phyloP scores from a whole-genome alignment of 2,329 filamentous ascomycete species.

The Apiospora koreana region DNA sequence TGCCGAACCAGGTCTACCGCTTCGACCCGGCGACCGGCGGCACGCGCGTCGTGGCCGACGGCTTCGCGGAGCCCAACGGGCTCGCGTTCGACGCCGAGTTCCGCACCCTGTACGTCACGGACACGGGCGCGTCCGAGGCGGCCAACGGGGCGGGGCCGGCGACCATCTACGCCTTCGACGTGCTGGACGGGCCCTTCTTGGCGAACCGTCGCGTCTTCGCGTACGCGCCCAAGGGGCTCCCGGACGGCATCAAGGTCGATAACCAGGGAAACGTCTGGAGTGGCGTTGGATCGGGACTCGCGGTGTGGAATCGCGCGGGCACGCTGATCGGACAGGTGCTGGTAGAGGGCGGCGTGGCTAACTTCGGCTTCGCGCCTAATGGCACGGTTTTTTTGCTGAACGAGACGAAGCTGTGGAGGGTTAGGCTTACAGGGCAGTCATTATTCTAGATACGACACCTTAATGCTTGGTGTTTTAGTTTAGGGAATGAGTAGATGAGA shows the following conservation, averaged over 20 bases:
- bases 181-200: conserved; percentile 13
- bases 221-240: conserved; percentile 15
- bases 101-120: background rate
- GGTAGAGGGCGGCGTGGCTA: conserved; percentile 13
- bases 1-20: conserved; percentile 12
- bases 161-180: conserved; percentile 16
- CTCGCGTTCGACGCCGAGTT: conserved; percentile 3
- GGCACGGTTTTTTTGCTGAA: conserved; percentile 15
- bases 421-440: conserved; percentile 1
- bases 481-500: background rate
- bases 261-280: conserved; percentile 17
- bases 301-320: conserved; percentile 16
- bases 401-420: conserved; percentile 17
- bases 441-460: background rate
- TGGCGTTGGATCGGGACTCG: conserved; percentile 13
- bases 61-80: conserved; percentile 8
- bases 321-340: conserved; percentile 15
- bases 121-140: conserved; percentile 4
- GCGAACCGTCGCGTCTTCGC: conserved; percentile 17
- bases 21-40: conserved; percentile 5
- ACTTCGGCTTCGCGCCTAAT: conserved; percentile 18
- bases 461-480: no score
- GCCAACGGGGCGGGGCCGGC: background rate
- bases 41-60: conserved; percentile 10
- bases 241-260: conserved; percentile 17